Evolutionary conservation across 345 rosid genomes (phyloP).

Genomic region (Hibiscus tridactylites): DNA sequence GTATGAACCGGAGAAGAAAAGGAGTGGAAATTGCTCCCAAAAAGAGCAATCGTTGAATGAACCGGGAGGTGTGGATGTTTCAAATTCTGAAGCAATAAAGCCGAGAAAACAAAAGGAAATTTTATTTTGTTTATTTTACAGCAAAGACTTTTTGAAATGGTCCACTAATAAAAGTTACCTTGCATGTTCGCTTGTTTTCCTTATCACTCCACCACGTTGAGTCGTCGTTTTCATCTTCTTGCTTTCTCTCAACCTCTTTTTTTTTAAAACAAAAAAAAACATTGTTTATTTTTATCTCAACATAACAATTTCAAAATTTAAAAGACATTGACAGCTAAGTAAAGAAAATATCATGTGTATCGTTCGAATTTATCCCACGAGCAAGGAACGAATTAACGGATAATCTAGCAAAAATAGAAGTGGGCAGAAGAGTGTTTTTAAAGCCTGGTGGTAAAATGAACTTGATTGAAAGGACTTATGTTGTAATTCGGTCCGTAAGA

Average conservation of each 20-base stretch:
- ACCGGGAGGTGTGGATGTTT: background rate
- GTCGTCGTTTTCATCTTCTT: conserved; percentile 2
- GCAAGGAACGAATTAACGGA: too few species aligned
- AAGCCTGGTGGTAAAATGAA: too few species aligned
- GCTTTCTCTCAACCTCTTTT: background rate
- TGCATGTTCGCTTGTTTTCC: background rate
- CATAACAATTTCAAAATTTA: background rate
- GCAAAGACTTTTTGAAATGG: background rate
- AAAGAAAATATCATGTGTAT: too few species aligned
- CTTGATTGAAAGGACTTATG: too few species aligned
- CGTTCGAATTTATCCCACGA: too few species aligned
- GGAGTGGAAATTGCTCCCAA: too few species aligned
- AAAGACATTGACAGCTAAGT: too few species aligned
- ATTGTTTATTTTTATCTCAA: background rate
- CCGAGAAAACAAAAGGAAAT: background rate
- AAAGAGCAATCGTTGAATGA: too few species aligned
- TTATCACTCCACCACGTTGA: background rate
- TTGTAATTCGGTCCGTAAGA: too few species aligned
- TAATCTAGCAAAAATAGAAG: too few species aligned
- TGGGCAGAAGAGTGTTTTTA: too few species aligned
- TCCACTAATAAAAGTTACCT: background rate
- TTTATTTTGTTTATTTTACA: too few species aligned
- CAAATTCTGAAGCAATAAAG: background rate
- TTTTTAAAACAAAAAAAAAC: background rate
- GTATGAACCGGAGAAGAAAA: background rate